These are phyloP conservation scores for Penicillium sclerotiorum DNA, from an alignment of 2,329 filamentous ascomycete genomes.

Conservation along the genomic window DNA sequence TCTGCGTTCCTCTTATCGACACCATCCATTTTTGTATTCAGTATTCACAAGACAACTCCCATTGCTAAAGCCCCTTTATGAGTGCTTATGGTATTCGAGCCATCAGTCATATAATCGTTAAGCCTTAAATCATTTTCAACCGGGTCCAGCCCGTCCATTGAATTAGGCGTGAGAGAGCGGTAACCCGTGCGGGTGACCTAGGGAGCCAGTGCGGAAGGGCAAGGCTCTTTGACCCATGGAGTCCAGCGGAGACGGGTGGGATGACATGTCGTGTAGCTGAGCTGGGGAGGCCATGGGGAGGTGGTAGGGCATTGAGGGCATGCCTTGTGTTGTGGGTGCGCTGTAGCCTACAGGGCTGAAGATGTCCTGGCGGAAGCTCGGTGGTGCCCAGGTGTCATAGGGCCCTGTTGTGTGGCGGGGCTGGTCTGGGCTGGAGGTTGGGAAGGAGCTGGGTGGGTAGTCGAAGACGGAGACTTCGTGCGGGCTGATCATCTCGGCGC, in stretches of 20 bases:
- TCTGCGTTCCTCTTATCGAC: constrained; percentile 12
- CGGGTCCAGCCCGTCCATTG: constrained; percentile 20
- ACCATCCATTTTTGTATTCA: constrained; percentile 27
- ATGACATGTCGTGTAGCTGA: constrained; percentile 30
- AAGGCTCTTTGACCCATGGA: constrained; percentile 19
- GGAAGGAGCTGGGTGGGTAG: constrained; percentile 34
- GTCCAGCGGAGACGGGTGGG: constrained; percentile 25
- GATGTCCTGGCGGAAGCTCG: constrained; percentile 36
- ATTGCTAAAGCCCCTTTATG: constrained; percentile 13
- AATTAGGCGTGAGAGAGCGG: constrained; percentile 23
- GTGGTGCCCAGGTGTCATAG: constrained; percentile 33
- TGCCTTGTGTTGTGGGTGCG: constrained; percentile 21
- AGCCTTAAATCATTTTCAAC: constrained; percentile 15
- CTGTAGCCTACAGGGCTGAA: constrained; percentile 38
- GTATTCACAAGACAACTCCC: constrained; percentile 22
- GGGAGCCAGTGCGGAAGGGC: constrained; percentile 36
- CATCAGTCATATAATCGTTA: constrained; percentile 33
- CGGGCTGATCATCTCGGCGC: constrained; percentile 31
- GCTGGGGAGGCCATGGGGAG: constrained; percentile 29
- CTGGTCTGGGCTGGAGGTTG: constrained; percentile 24
- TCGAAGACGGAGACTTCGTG: constrained; percentile 35
- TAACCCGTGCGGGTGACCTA: constrained; percentile 34
- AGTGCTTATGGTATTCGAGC: constrained; percentile 25
- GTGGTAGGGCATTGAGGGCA: constrained; percentile 32
- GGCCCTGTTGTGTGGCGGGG: constrained; percentile 24